These are phyloP conservation scores for Saitoella complicata DNA, from an alignment of 805 yeast species.

Conservation along the genomic window DNA sequence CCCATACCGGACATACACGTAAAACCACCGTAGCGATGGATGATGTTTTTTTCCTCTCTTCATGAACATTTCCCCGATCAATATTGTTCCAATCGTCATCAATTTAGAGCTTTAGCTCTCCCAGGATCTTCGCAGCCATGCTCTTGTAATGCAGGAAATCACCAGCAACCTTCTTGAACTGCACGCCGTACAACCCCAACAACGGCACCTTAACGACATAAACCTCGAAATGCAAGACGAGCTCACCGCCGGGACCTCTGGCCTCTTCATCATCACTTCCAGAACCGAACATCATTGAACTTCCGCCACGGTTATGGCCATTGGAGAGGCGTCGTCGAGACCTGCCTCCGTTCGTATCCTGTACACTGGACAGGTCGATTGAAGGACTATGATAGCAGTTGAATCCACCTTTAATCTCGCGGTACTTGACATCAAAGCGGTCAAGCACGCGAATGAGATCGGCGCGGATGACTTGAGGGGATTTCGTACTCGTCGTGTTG, in stretches of 20 bases:
- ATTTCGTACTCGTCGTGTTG: constrained; percentile 86
- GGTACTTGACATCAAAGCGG: constrained; percentile 60
- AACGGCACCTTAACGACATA: constrained; percentile 84
- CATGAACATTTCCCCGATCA: too few species aligned
- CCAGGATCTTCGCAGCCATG: constrained; percentile 68
- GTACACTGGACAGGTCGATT: neutral
- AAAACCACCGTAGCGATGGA: too few species aligned
- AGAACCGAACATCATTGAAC: neutral
- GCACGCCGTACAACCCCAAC: constrained; percentile 82
- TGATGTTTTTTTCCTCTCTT: too few species aligned
- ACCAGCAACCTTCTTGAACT: constrained; percentile 82
- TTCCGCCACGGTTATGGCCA: neutral
- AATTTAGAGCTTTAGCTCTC: constrained; percentile 44
- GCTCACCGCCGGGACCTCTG: constrained; percentile 13
- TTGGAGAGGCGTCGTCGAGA: constrained; percentile 7
- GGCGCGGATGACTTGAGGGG: constrained; percentile 72
- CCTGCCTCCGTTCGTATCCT: constrained; percentile 9
- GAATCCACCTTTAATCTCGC: constrained; percentile 89
- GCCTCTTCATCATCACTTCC: neutral
- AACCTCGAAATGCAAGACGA: constrained; percentile 76
- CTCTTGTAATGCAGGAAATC: constrained; percentile 92
- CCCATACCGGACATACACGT: too few species aligned
- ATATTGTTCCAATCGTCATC: neutral
- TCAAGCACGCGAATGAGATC: constrained; percentile 65
- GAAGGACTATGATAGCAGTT: constrained; percentile 51